Base-by-base conservation (phyloP, 768 basidiomycete species). In the Coprinopsis cinerea region DNA sequence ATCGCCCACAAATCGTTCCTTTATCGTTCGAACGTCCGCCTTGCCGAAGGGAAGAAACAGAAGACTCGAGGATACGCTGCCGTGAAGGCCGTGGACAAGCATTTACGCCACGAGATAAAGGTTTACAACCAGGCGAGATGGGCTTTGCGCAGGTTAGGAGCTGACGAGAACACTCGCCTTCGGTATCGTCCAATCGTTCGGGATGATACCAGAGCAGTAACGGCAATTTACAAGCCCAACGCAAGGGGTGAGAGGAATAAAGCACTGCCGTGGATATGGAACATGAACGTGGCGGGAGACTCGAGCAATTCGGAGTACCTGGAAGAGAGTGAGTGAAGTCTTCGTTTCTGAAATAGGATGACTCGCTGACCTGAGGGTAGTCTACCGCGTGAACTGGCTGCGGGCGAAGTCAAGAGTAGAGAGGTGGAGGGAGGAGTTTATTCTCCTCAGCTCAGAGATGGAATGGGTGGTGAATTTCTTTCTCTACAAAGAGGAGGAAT, bases 191-290 rank as follows among this genome's bases (percentile, higher is more conserved):
- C 4, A 22, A 4, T 30, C 7, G 7, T 7, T 7, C 10, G 7
- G 18, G 18, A 40, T 6, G 27, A 50, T 41, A 43, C 41, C 26
- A 43, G 25, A 27, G 49, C 49, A 3, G 30, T 50, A 2, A 50
- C 49, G 10, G 22, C 28, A 1, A 22, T 50, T 4, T 50, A 43
- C 15, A 25, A 44, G 9, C 40, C 41, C 3, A 50, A 50, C 30
- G 20, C 15, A 15, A 14, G 18, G 5, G 48, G 39, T n/a, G 18
- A 37, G 7, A 22, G 47, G 13, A 40, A 36, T 4, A 27, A 36
- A 4, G 14, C 13, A 5, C 17, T 48, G 2, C 39, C 47, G 6
- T 48, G 47, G 47, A 48, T 48, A n/a, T 48, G 47, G 47, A 34
- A 20, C 1, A n/a, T 39, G 4, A 4, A 25, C 5, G 23, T 36